Evolutionary conservation across 2,329 filamentous ascomycete species (phyloP), one percentile per base, ranked within the genome.

Genomic region (Xylaria digitata): DNA sequence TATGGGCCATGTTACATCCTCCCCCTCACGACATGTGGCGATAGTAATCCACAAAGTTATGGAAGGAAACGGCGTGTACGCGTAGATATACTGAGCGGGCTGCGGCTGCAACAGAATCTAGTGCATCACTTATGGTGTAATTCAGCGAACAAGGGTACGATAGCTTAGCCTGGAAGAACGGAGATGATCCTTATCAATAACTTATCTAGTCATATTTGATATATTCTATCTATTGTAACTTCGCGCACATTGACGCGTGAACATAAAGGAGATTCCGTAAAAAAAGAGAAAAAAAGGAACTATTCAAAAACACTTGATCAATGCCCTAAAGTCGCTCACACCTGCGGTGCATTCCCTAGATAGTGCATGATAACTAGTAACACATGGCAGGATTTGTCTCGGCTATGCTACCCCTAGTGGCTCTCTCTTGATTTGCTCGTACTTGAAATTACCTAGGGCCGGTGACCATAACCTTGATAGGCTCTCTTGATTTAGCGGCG

Each of bases 391-490:
- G 49, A 19, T 4, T 34, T 6, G 30, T n/a, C 15, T 34, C 34
- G 6, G 26, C 17, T 5, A 34, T 8, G 30, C 17, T 6, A 5
- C 26, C 26, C 30, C n/a, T 13, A 37, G 34, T 2, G 6, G 8
- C 34, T 11, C 37, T 40, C 37, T 34, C 8, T 52, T 19, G 7
- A 5, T 2, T 34, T 34, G 15, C 17, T 3, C 11, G 6, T 19
- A 11, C 7, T 21, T 21, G 3, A 13, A 53, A 32, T 61, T 62
- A 66, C 46, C 58, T 62, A 2, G 37, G 21, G 43, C 50, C 53
- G 15, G 46, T 66, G 17, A 66, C 59, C 59, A 57, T 66, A 9
- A 30, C 63, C 52, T 50, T 66, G 19, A 66, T 62, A 32, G 37
- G 43, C 57, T 66, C 19, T 34, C 58, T 56, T 32, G 58, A 61